These are phyloP conservation scores for Citrullus colocynthis DNA, from an alignment of 306 rosid genomes.

Conservation along the genomic window DNA sequence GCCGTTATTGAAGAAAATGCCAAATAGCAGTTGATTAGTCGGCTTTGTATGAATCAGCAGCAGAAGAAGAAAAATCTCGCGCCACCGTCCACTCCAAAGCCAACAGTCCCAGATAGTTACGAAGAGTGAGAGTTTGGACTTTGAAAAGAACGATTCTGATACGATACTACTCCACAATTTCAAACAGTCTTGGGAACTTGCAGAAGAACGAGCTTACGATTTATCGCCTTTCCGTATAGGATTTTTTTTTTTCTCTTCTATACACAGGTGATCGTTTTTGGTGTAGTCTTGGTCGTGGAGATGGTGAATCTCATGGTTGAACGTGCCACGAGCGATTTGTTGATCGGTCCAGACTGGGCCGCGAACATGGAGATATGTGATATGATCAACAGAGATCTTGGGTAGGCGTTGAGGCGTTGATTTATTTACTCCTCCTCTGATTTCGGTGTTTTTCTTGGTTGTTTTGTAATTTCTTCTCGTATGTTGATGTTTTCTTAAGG, in stretches of 20 bases:
- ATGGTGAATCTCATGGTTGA: slow-evolving; percentile 92
- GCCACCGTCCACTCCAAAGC: neutral
- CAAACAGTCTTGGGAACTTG: neutral
- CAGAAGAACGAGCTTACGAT: neutral
- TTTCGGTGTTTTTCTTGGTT: neutral
- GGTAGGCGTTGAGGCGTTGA: slow-evolving; percentile 33
- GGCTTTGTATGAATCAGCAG: neutral
- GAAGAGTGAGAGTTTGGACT: neutral
- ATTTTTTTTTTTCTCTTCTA: neutral
- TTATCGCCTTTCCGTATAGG: neutral
- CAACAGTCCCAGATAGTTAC: neutral
- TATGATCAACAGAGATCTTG: slow-evolving; percentile 70
- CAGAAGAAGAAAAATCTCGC: neutral
- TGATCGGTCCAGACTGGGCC: slow-evolving; percentile 99
- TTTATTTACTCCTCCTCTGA: slow-evolving; percentile 3
- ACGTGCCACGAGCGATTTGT: slow-evolving; percentile 88
- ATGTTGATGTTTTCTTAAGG: neutral
- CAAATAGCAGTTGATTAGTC: neutral
- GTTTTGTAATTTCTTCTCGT: neutral
- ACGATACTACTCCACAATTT: neutral
- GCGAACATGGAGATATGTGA: slow-evolving; percentile 98
- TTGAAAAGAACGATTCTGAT: neutral
- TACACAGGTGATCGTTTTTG: neutral
- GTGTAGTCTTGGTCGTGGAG: neutral
- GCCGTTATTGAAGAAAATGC: neutral